These are phyloP conservation scores for Trichoderma reesei DNA, from an alignment of 495 filamentous ascomycete genomes.

Conservation along the genomic window DNA sequence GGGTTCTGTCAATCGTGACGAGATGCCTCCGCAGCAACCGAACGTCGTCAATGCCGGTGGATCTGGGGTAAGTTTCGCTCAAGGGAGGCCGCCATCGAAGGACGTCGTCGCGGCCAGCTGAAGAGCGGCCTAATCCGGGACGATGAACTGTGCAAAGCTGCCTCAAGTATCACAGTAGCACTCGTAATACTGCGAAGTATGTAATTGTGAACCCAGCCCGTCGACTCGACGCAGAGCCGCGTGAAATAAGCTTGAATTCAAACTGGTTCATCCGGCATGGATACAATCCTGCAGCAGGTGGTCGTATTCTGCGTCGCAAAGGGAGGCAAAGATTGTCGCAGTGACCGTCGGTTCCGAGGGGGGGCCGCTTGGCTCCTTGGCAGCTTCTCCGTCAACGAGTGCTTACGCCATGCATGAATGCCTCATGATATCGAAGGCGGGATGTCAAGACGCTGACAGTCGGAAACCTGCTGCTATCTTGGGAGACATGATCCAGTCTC, in stretches of 20 bases:
- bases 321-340: not conserved
- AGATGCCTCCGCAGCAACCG: not conserved
- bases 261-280: not conserved
- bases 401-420: not conserved
- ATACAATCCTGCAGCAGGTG: not conserved
- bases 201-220: not conserved
- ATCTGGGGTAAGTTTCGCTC: not conserved
- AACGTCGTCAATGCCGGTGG: not conserved
- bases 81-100: not conserved
- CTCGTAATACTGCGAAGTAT: no score
- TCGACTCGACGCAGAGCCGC: not conserved
- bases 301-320: not conserved
- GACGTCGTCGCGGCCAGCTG: not conserved
- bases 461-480: not conserved
- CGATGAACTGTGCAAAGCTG: no score
- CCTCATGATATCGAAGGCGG: not conserved
- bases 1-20: not conserved
- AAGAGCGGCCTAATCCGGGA: no score
- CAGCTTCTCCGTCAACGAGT: no score
- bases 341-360: no score
- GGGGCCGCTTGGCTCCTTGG: not conserved
- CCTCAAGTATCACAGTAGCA: no score
- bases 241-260: not conserved
- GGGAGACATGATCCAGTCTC: not conserved
- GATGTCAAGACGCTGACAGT: not conserved